Evolutionary conservation across 192 early-diverging fungal species (phyloP).

Genomic region (Allomyces macrogynus): DNA sequence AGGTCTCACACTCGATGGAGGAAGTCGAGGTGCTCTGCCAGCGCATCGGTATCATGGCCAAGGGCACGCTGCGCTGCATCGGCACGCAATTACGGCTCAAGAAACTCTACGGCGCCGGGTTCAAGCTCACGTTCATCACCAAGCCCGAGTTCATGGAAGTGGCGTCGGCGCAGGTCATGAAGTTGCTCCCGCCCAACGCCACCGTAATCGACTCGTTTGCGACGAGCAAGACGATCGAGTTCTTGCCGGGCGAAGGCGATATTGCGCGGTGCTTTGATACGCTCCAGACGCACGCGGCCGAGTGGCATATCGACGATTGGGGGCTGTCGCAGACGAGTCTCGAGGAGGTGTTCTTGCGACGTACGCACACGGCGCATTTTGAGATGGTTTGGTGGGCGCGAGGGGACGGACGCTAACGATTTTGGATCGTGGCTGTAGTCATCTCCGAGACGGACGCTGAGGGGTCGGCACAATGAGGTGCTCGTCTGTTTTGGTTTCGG

Average conservation of each 20-base stretch:
- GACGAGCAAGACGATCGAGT: slow-evolving; percentile 40
- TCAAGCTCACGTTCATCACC: slow-evolving; percentile 35
- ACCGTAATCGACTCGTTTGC: slow-evolving; percentile 28
- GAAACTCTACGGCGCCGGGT: slow-evolving; percentile 45
- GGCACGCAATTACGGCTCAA: slow-evolving; percentile 37
- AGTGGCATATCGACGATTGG: slow-evolving; percentile 46
- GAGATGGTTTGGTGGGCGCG: no score
- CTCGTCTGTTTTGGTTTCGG: no score
- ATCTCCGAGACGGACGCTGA: no score
- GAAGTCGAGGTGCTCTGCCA: slow-evolving; percentile 56
- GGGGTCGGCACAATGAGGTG: no score
- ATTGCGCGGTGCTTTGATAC: slow-evolving; percentile 34
- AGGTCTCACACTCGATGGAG: slow-evolving; percentile 52
- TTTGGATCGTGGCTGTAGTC: no score
- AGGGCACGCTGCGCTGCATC: slow-evolving; percentile 45
- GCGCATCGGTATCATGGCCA: slow-evolving; percentile 54
- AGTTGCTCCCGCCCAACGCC: slow-evolving; percentile 25
- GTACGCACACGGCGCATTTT: no score
- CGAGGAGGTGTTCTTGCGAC: slow-evolving; percentile 49
- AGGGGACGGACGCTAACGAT: no score
- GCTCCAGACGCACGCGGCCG: slow-evolving; percentile 32
- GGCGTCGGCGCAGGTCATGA: slow-evolving; percentile 22
- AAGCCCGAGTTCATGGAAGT: slow-evolving; percentile 17
- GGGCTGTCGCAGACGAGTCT: slow-evolving; percentile 44
- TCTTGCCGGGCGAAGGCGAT: slow-evolving; percentile 22